Base-by-base conservation (phyloP, 495 filamentous ascomycete species). In the Talaromyces wortmannii region DNA sequence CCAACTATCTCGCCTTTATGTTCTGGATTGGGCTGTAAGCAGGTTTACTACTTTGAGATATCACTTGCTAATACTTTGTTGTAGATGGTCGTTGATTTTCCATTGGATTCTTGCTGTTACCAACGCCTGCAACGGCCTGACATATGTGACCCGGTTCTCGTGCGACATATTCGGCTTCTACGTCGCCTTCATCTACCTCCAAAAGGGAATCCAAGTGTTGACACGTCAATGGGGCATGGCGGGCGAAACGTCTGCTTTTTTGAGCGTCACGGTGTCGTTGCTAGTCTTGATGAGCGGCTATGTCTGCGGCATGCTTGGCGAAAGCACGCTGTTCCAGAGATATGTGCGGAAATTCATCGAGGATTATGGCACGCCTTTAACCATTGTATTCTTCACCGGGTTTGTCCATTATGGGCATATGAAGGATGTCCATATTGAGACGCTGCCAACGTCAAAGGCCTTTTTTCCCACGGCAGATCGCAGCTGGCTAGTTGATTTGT, bases 141-240 rank as follows among this genome's bases (percentile, higher is more conserved):
- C 79, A 60, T 92, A 89, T 65, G 89, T 94, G 18, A 92, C 89
- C 8, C 79, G 87, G 8, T 94, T 94, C 63, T 87, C 87, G 43
- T 91, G 89, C 63, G 89, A 94, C 62, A 90, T 89, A 59, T 92
- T 94, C 62, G 89, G 89, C 5, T 91, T 92, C 66, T 94, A 94
- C 65, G 89, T 94, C 45, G 89, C 88, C 48, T 88, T 86, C 64
- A 89, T 92, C 64, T 94, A 94, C 63, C 75, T 94, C 12, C 87
- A 92, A 57, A 92, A 91, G 65, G 89, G 89, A 6, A 82, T 92
- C 54, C 88, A 92, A 63, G 86, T 92, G 31, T 73, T 94, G 1
- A 83, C 84, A 55, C 77, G 83, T 3, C 80, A 84, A 67, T 83
- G 78, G 76, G 76, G 68, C 30, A 52, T 59, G 12, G 65, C 67